These are phyloP conservation scores for Boletus vinaceobasis DNA, from an alignment of 768 basidiomycete species.

Conservation along the genomic window DNA sequence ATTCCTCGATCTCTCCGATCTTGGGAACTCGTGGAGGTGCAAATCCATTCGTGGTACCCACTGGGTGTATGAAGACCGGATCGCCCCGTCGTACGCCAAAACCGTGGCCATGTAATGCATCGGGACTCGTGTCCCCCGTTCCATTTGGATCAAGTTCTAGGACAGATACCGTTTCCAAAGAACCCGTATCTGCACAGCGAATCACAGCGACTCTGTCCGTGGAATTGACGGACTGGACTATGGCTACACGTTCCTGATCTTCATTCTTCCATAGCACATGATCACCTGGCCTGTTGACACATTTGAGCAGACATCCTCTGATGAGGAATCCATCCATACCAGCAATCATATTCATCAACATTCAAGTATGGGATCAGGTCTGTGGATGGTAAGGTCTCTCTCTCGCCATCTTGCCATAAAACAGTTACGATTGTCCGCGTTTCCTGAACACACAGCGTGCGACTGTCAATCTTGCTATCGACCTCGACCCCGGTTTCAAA, in stretches of 20 bases:
- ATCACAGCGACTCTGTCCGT: constrained; percentile 67
- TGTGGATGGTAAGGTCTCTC: constrained; percentile 56
- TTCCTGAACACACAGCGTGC: constrained; percentile 62
- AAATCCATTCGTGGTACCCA: constrained; percentile 70
- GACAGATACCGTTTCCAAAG: constrained; percentile 67
- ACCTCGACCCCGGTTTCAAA: constrained; percentile 54
- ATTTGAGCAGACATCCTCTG: constrained; percentile 3
- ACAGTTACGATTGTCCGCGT: constrained; percentile 68
- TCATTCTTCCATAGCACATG: constrained; percentile 83
- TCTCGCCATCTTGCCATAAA: constrained; percentile 85
- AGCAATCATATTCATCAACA: constrained; percentile 90
- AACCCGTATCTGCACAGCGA: constrained; percentile 50
- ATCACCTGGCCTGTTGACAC: constrained; percentile 75
- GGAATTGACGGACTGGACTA: constrained; percentile 78
- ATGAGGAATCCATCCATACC: constrained; percentile 43
- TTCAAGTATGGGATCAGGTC: constrained; percentile 79
- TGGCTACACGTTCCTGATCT: constrained; percentile 58
- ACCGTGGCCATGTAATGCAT: constrained; percentile 48
- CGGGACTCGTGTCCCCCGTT: constrained; percentile 46
- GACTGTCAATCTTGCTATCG: constrained; percentile 47
- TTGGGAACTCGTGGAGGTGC: constrained; percentile 67
- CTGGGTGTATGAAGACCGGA: constrained; percentile 74
- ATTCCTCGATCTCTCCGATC: constrained; percentile 81
- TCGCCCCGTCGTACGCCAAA: constrained; percentile 83
- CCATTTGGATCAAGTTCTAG: constrained; percentile 90